Base-by-base conservation (phyloP, 2,329 filamentous ascomycete genomes). In the Stagonosporopsis vannaccii region DNA sequence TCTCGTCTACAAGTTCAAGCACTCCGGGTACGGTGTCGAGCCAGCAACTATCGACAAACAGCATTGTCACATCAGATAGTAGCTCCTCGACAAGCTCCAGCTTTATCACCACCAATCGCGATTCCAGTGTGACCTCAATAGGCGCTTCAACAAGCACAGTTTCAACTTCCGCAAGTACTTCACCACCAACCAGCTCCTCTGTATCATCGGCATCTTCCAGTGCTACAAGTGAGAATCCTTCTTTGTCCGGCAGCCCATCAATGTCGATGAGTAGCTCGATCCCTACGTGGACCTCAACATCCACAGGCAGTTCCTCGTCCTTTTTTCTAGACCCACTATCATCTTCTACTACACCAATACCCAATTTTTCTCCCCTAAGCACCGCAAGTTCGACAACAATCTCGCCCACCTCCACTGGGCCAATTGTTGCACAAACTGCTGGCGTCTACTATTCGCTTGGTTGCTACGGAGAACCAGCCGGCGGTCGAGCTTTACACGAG, bases 371-470 rank as follows among this genome's bases (percentile, higher is more conserved):
- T 5, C 12, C 20, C 20, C 15, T 7, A 17, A 53, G 43, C 36
- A 17, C 36, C 15, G 46, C 13, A 11, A 13, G 20, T 9, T 23
- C 36, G 19, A 46, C 36, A 12, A 2, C 35, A 4, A 28, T 15
- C 36, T 46, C 50, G 3, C 40, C 50, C 7, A 53, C 37, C 1
- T 15, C 43, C n/a, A 53, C 51, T 36, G 43, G 51, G 12, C 51
- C 51, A 3, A 35, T 28, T 11, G 51, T 35, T 12, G 51, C 43
- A 47, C 42, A 35, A 6, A 47, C 51, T 22, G 36, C 36, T 1
- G 43, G 43, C 15, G 47, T 53, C 22, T 53, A 53, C 23, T 47
- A 47, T 8, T 47, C 51, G 1, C 43, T 53, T 8, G 51, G 51
- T 28, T 53, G 51, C 36, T 53, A 47, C 26, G 17, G 42, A 17